Evolutionary conservation across 148 eudicot species (phyloP), one percentile per base, ranked within the genome.

Genomic region (Hydrangea macrophylla): DNA sequence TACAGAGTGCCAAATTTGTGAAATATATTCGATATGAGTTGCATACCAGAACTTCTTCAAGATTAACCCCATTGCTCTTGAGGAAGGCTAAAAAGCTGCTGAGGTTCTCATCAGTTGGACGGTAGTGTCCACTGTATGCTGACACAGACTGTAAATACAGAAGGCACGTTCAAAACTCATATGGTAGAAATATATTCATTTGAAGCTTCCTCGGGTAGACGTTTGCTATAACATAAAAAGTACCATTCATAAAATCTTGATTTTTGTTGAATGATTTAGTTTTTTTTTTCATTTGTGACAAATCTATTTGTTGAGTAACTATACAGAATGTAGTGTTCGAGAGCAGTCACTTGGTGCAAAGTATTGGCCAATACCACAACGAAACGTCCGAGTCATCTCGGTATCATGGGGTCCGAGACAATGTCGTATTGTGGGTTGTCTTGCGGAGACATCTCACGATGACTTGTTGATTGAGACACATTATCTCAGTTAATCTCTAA

Each of bases 121-220:
- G 90, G 70, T 90, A 88, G 68, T 86, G 91, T 74, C 93, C 88
- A 65, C 86, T 86, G 48, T 84, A 84, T 23, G 93, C 82, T 27
- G 85, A 86, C 65, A 85, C 83, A 66, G 82, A 75, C 89, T 88
- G 83, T 36, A 77, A 76, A 72, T 55, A 20, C 8, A 45, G 17
- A 39, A 11, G 35, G 0, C 9, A 60, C 2, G 26, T 37, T 15
- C 12, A 30, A 36, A 4, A 1, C 32, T 72, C 65, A 78, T 58
- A 67, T 70, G 58, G 13, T 24, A 28, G 26, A 18, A 44, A 59
- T 48, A 28, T 20, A 50, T 7, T 33, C 25, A 31, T 22, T 36
- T 70, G 58, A 51, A 50, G 45, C 58, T 18, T 20, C 40, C 18
- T 48, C 11, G 1, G 50, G 20, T 6, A 20, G n/a, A 65, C 31